Evolutionary conservation across 2,329 filamentous ascomycete genomes (phyloP).

Genomic region (Claviceps sp.): DNA sequence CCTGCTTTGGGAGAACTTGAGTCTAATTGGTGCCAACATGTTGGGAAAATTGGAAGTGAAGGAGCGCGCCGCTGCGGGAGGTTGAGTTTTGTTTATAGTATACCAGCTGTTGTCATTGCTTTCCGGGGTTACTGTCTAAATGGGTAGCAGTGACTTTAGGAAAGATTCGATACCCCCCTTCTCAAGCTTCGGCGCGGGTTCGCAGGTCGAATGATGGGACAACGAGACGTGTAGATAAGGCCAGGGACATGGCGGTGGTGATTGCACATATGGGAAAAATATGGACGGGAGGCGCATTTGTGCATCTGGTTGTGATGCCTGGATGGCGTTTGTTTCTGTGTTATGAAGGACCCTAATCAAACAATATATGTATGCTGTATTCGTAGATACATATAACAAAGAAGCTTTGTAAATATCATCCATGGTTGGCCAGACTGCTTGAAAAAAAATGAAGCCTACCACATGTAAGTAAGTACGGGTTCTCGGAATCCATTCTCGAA

Average conservation of each 20-base stretch:
- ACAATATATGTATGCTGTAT: not conserved
- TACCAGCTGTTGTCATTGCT: not conserved
- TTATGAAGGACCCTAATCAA: not conserved
- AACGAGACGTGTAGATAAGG: not conserved
- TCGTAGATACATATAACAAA: constrained; percentile 1
- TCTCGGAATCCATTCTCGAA: too few relatives aligned
- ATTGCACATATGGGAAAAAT: not conserved
- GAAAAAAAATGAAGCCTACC: too few relatives aligned
- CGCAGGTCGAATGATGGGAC: constrained; percentile 2
- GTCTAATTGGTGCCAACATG: too few relatives aligned
- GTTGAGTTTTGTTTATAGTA: not conserved
- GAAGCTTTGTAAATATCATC: not conserved
- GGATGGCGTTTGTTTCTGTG: constrained; percentile 10
- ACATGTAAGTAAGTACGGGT: too few relatives aligned
- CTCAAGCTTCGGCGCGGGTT: not conserved
- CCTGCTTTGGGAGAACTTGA: too few relatives aligned
- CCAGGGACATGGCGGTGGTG: not conserved
- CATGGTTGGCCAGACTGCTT: too few relatives aligned
- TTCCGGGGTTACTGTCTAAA: not conserved
- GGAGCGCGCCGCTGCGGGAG: too few relatives aligned
- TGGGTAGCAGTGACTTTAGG: not conserved
- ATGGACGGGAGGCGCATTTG: constrained; percentile 10
- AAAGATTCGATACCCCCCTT: not conserved
- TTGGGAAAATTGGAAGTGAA: too few relatives aligned
- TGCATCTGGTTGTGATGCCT: constrained; percentile 19